Evolutionary conservation across 371 early-diverging fungal species (phyloP).

Genomic region (Rhizopus microsporus): DNA sequence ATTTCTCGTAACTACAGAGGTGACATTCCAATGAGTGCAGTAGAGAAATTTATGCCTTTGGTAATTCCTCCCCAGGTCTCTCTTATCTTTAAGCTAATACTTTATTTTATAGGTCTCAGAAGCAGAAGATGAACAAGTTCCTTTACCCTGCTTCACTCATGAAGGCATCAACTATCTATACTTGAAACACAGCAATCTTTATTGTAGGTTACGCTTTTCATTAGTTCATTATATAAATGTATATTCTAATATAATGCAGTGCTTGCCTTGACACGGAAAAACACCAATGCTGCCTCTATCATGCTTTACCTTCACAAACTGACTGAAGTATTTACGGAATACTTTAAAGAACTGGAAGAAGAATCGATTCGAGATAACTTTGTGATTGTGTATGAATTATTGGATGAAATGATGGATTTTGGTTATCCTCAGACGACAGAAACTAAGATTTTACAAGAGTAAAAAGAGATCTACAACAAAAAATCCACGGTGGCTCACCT

Average conservation of each 20-base stretch:
- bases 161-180: conserved; percentile 95
- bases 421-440: conserved; percentile 99
- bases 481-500: too few species aligned
- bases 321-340: conserved; percentile 92
- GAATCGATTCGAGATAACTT: conserved; percentile 96
- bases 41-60: conserved; percentile 97
- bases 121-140: conserved; percentile 91
- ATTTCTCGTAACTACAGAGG: conserved; percentile 93
- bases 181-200: conserved; percentile 93
- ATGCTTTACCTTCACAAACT: conserved; percentile 94
- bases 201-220: conserved; percentile 66
- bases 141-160: conserved; percentile 88
- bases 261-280: conserved; percentile 95
- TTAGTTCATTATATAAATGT: background rate
- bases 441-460: conserved; percentile 95
- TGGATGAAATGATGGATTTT: conserved; percentile 99
- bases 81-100: background rate
- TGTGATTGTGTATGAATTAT: conserved; percentile 92
- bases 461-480: conserved; percentile 13
- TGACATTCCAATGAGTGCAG: conserved; percentile 91
- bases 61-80: conserved; percentile 35
- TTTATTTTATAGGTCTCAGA: conserved; percentile 54
- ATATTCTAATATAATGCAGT: conserved; percentile 49
- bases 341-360: conserved; percentile 98
- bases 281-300: conserved; percentile 95